Conservation (phyloP, 768 basidiomycete genomes). For the Suillus discolor region DNA sequence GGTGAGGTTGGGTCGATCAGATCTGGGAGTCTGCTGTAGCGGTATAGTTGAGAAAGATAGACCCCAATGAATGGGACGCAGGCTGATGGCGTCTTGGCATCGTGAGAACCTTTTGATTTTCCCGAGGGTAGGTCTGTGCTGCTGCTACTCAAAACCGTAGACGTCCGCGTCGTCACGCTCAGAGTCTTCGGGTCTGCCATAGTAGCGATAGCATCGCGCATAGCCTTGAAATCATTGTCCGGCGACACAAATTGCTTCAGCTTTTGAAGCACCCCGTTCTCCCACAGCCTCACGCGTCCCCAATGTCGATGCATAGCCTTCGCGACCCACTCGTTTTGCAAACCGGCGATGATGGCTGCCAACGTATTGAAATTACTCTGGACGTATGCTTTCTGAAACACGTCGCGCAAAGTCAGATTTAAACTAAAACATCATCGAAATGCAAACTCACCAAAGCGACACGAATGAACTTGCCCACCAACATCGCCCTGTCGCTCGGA, state of each 20-base stretch:
- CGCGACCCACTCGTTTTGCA: constrained; percentile 69
- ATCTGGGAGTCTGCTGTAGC: constrained; percentile 69
- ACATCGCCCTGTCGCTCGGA: constrained; percentile 58
- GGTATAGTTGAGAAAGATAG: constrained; percentile 73
- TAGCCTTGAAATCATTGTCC: constrained; percentile 71
- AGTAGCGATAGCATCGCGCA: constrained; percentile 64
- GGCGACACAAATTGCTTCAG: constrained; percentile 66
- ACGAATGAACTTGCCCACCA: constrained; percentile 82
- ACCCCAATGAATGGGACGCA: constrained; percentile 76
- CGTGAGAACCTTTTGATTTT: constrained; percentile 36
- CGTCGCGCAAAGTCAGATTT: background rate
- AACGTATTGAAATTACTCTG: constrained; percentile 79
- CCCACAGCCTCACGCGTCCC: constrained; percentile 67
- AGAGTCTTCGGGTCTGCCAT: constrained; percentile 69
- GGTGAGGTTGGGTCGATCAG: constrained; percentile 84
- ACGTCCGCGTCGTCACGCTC: constrained; percentile 53
- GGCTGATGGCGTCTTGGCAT: constrained; percentile 48
- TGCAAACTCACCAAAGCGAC: constrained; percentile 72
- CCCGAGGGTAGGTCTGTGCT: constrained; percentile 42
- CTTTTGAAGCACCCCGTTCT: constrained; percentile 72
- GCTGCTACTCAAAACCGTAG: constrained; percentile 52
- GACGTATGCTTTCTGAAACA: constrained; percentile 72
- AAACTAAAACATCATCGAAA: background rate
- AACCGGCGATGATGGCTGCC: constrained; percentile 77
- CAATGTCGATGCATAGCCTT: constrained; percentile 69